phyloP scores from a whole-genome alignment of 2,329 filamentous ascomycete species.

The Xylaria sp. region DNA sequence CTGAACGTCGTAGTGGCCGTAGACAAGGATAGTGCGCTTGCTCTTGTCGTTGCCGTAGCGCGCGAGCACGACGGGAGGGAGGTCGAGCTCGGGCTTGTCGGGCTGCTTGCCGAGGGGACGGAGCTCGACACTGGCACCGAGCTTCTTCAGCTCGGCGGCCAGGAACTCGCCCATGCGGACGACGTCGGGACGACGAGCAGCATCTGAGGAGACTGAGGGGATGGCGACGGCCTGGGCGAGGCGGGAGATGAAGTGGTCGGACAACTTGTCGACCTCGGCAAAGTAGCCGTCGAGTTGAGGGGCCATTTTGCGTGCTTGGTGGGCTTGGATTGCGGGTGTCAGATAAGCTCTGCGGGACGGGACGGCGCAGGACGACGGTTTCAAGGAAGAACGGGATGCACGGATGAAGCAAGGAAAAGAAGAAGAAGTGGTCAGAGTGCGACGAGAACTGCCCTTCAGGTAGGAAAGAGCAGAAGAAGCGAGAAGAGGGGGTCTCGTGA shows the following conservation, averaged over 20 bases:
- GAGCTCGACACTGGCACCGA: slow-evolving; percentile 84
- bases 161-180: slow-evolving; percentile 95
- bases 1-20: slow-evolving; percentile 98
- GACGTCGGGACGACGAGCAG: slow-evolving; percentile 82
- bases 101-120: slow-evolving; percentile 87
- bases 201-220: slow-evolving; percentile 87
- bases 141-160: slow-evolving; percentile 69
- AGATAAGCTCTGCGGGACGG: slow-evolving; percentile 41
- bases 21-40: slow-evolving; percentile 93
- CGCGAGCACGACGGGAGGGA: slow-evolving; percentile 87
- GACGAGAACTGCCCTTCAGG: slow-evolving; percentile 4
- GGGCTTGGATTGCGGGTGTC: slow-evolving; percentile 47
- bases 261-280: slow-evolving; percentile 78
- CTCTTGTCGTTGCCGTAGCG: slow-evolving; percentile 87
- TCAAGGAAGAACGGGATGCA: neutral
- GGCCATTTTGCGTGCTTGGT: slow-evolving; percentile 73
- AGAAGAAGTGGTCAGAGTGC: neutral
- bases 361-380: slow-evolving; percentile 4
- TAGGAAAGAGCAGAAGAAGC: slow-evolving; percentile 4
- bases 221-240: slow-evolving; percentile 91
- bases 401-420: neutral
- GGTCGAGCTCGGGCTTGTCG: slow-evolving; percentile 80
- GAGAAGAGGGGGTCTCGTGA: slow-evolving; percentile 19
- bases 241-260: slow-evolving; percentile 80
- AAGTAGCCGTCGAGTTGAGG: slow-evolving; percentile 89